Evolutionary conservation across 2,329 filamentous ascomycete genomes (phyloP).

Genomic region (Cadophora sp.): DNA sequence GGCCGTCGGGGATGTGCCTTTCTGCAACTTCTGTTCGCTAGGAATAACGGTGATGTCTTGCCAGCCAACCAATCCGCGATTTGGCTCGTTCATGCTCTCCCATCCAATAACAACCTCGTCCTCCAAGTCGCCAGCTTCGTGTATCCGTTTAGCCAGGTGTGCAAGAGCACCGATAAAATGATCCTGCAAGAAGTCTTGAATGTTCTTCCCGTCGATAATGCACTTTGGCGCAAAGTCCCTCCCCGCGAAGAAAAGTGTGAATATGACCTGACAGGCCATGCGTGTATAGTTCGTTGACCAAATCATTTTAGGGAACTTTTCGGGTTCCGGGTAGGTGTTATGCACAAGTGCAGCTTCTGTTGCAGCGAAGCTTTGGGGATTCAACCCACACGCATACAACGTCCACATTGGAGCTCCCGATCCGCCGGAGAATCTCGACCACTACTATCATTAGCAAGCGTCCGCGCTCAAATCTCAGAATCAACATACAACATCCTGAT

Average conservation of each 20-base stretch:
- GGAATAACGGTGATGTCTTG: slow-evolving; percentile 83
- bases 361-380: slow-evolving; percentile 82
- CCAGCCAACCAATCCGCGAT: slow-evolving; percentile 84
- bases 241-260: slow-evolving; percentile 92
- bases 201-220: slow-evolving; percentile 92
- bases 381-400: slow-evolving; percentile 88
- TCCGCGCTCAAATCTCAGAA: neutral
- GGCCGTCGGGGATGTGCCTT: slow-evolving; percentile 90
- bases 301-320: slow-evolving; percentile 95
- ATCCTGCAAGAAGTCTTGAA: slow-evolving; percentile 90
- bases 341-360: slow-evolving; percentile 95
- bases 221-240: slow-evolving; percentile 94
- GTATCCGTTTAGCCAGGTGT: slow-evolving; percentile 83
- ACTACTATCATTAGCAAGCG: slow-evolving; percentile 53
- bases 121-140: slow-evolving; percentile 88
- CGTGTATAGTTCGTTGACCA: slow-evolving; percentile 98
- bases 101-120: slow-evolving; percentile 90
- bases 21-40: slow-evolving; percentile 86
- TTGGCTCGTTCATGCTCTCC: slow-evolving; percentile 96
- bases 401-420: slow-evolving; percentile 99
- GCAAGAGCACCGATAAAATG: slow-evolving; percentile 84
- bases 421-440: slow-evolving; percentile 93
- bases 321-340: slow-evolving; percentile 87
- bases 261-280: slow-evolving; percentile 86
- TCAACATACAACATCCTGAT: slow-evolving; percentile 87